Conservation (phyloP, 306 rosid species). For the Rosa multiflora region DNA sequence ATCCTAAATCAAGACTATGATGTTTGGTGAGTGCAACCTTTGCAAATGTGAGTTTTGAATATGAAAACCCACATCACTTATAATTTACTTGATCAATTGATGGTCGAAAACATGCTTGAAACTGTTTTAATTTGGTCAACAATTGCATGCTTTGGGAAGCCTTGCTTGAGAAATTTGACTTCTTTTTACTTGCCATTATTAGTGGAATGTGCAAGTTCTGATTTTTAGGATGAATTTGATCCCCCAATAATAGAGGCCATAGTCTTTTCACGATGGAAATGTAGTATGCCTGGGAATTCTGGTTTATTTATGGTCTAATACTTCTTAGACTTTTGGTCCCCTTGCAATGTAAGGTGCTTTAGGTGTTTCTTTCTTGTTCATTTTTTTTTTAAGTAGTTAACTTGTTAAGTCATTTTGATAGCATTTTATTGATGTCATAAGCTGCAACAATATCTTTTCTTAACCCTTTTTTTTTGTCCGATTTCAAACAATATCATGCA, state of each 20-base stretch:
- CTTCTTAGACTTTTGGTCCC: no score
- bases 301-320: neutral
- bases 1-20: no score
- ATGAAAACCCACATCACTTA: no score
- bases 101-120: neutral
- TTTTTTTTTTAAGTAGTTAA: no score
- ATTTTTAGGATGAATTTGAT: neutral
- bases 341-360: neutral
- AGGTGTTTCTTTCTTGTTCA: neutral
- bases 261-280: neutral
- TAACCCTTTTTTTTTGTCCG: no score
- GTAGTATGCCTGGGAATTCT: neutral
- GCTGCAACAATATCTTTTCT: no score
- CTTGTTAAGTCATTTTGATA: no score
- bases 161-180: conserved; percentile 1
- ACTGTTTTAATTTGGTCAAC: neutral
- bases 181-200: neutral
- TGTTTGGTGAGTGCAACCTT: no score
- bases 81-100: no score
- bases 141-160: neutral
- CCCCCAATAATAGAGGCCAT: neutral
- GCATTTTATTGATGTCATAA: no score
- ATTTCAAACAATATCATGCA: no score
- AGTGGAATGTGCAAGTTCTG: neutral
- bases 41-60: no score